Evolutionary conservation across 805 yeast genomes (phyloP), one percentile per base, ranked within the genome.

Genomic region (Wickerhamomyces subpelliculosus): DNA sequence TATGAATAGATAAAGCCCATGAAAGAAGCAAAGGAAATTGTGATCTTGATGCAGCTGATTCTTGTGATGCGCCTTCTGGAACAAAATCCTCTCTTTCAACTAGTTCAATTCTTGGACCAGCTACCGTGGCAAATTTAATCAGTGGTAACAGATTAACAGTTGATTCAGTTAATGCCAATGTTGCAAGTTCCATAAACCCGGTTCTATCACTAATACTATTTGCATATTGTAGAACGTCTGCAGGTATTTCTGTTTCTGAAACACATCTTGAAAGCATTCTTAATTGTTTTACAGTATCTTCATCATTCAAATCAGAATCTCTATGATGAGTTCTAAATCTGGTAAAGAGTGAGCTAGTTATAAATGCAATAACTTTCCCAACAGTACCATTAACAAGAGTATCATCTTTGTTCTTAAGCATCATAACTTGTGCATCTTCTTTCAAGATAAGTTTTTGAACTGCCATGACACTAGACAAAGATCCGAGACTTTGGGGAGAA

Each of bases 341-440:
- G 7, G 45, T 35, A 32, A 45, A 54, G 44, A 54, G 4, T 64
- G 26, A 1, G 47, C 40, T 19, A 47, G 48, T 1, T 68, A 52
- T 8, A 61, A 68, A 68, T 24, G 61, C 58, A 4, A 67, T 41
- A 1, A 93, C 81, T 27, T 70, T 75, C 0, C 99, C 99, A 27
- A 90, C 65, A 0, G 96, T 76, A 3, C 99, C 98, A 61, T 93
- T 93, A 29, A 93, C 97, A 27, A 93, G 64, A 3, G 68, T 62
- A 9, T 77, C 82, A 46, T 85, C 89, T 22, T 73, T 69, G 56
- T 93, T 93, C 51, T 84, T 86, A 47, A 93, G 62, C 70, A 86
- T 78, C 96, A 93, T 89, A 2, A 93, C 97, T 59, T 93, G 98
- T 0, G 96, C 94, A 27, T 86, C 87, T 38, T 75, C 79, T 57